Conservation (phyloP, 2,329 filamentous ascomycete species). For the Xylaria sp. region DNA sequence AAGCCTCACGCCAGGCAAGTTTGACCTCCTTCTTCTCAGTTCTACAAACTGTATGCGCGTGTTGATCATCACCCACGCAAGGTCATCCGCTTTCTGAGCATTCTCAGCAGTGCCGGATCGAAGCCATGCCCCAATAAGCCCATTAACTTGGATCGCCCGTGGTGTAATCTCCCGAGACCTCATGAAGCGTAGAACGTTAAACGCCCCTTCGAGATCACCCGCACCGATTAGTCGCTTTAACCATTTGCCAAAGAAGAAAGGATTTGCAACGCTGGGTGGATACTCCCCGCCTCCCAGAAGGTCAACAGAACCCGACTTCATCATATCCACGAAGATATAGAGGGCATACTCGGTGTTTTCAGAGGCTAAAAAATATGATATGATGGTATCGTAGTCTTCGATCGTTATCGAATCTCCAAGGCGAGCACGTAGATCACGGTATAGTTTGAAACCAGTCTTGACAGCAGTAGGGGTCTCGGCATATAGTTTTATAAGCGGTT, state of each 20-base stretch:
- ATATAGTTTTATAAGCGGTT: constrained; percentile 77
- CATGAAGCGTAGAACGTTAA: constrained; percentile 80
- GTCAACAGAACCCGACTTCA: constrained; percentile 69
- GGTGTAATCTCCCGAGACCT: constrained; percentile 73
- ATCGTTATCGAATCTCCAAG: constrained; percentile 72
- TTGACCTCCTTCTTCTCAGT: constrained; percentile 52
- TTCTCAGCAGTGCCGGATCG: constrained; percentile 67
- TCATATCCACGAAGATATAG: constrained; percentile 88
- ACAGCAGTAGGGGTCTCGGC: constrained; percentile 61
- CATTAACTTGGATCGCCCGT: constrained; percentile 81
- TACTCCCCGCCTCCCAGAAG: constrained; percentile 56
- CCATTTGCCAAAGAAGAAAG: constrained; percentile 90
- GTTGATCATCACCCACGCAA: constrained; percentile 82
- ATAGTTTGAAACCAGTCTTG: constrained; percentile 73
- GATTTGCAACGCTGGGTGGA: constrained; percentile 68
- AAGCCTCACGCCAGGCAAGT: constrained; percentile 45
- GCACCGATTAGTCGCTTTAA: constrained; percentile 82
- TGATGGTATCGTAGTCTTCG: constrained; percentile 79
- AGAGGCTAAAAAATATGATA: constrained; percentile 74
- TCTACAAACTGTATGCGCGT: constrained; percentile 72
- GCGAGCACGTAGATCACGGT: constrained; percentile 70
- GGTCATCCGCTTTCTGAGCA: constrained; percentile 69
- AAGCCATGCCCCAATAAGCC: constrained; percentile 81
- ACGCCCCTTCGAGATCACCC: constrained; percentile 75
- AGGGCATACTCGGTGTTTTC: constrained; percentile 74